phyloP scores from a whole-genome alignment of 2,329 filamentous ascomycete species.

The Paecilomyces sp. region DNA sequence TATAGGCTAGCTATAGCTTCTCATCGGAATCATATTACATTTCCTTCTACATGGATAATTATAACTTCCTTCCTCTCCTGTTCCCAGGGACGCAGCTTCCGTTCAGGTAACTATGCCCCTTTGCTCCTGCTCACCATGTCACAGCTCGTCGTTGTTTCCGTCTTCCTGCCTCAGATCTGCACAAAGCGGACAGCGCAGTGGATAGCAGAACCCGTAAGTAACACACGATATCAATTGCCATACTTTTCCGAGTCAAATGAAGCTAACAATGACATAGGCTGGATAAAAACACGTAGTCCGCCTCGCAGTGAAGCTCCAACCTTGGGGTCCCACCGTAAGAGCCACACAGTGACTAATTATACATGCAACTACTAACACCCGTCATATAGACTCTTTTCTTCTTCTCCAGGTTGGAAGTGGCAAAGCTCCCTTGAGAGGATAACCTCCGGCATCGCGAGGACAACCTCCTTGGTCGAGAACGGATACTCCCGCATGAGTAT shows the following conservation, averaged over 20 bases:
- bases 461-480: neutral
- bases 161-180: constrained; percentile 5
- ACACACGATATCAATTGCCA: neutral
- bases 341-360: neutral
- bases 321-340: constrained; percentile 1
- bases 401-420: neutral
- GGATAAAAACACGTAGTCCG: constrained; percentile 8
- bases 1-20: neutral
- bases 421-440: neutral
- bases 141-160: neutral
- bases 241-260: neutral
- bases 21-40: neutral
- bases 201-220: constrained; percentile 16
- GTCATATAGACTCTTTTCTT: neutral
- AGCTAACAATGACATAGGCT: constrained; percentile 3
- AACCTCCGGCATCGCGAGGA: neutral
- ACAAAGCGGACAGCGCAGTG: constrained; percentile 9
- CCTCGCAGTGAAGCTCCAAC: neutral
- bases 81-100: neutral
- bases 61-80: neutral
- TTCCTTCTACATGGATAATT: neutral
- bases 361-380: neutral
- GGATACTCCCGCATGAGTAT: neutral
- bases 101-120: neutral
- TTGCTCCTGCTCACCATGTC: neutral